Evolutionary conservation across 352 stramenopile genomes (phyloP), one percentile per base, ranked within the genome.

Genomic region (Globisporangium nodosum): DNA sequence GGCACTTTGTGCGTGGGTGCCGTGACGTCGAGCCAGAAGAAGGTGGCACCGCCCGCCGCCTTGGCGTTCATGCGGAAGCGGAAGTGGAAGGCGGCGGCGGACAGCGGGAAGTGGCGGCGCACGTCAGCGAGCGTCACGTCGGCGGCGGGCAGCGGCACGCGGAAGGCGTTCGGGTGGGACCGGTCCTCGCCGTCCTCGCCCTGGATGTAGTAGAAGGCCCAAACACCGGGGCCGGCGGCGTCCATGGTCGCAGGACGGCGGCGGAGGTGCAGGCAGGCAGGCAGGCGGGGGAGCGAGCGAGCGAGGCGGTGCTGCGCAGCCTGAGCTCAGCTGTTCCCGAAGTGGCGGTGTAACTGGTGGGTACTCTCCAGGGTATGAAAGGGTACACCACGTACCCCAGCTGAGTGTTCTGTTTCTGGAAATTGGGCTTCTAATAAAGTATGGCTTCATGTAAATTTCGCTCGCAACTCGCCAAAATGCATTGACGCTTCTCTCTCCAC

Each of bases 171-270:
- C 37, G 85, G 85, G 62, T 94, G 85, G 49, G 77, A 77, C 39
- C 83, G 77, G 55, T 94, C 85, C 63, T 94, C 85, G 16, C 85
- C 85, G 54, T 94, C 85, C 65, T 94, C 85, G 16, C 81, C 85
- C 69, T 94, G 85, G 64, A 94, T 80, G 64, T 91, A 91, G 78
- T 94, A 94, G 69, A 94, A 94, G 50, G 77, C 82, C 85, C 85
- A 94, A 45, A 89, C 58, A 30, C 70, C 74, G 5, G 11, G 30
- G 20, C 43, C 43, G 3, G 43, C 30, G 50, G 49, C 52, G 48
- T 67, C 49, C 65, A 69, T 68, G 61, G 60, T 53, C 35, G 30
- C 31, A 40, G 48, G 27, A 16, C 7, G n/a, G 42, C 5, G 13
- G 42, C 5, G 42, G 42, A 24, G 42, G 16, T 27, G 24, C 24